Conservation (phyloP, 2,329 filamentous ascomycete genomes). For the Coniochaeta sp. region DNA sequence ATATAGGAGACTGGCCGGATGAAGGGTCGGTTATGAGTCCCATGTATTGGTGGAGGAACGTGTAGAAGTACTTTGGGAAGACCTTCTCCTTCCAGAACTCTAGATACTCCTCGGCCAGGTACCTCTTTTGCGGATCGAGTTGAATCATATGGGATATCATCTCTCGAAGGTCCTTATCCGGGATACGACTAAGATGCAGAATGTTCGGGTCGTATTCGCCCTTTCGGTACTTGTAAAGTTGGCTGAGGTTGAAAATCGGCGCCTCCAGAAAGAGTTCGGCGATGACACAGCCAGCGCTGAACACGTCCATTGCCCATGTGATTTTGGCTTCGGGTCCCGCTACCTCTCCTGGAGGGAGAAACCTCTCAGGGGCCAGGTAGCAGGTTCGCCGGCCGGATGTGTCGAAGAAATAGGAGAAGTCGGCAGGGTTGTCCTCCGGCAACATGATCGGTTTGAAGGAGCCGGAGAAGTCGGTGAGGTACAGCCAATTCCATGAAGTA, state of each 20-base stretch:
- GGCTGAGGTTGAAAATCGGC: conserved; percentile 94
- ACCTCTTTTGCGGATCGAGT: conserved; percentile 82
- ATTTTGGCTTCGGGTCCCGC: conserved; percentile 53
- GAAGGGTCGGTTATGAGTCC: conserved; percentile 87
- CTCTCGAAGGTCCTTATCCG: conserved; percentile 78
- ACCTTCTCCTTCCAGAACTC: conserved; percentile 88
- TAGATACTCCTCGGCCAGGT: conserved; percentile 89
- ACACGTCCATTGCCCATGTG: conserved; percentile 97
- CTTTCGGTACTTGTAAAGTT: conserved; percentile 88
- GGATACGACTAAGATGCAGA: conserved; percentile 75
- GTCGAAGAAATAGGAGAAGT: conserved; percentile 98
- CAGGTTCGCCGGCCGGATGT: conserved; percentile 86
- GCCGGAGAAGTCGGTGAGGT: conserved; percentile 94
- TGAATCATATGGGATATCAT: conserved; percentile 96
- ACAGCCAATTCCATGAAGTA: conserved; percentile 99
- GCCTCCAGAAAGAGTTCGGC: conserved; percentile 92
- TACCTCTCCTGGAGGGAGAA: conserved; percentile 64
- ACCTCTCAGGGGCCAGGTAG: conserved; percentile 91
- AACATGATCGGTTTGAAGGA: conserved; percentile 91
- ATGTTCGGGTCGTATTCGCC: conserved; percentile 87
- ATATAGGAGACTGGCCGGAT: conserved; percentile 66
- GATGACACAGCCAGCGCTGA: conserved; percentile 94
- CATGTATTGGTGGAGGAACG: conserved; percentile 96
- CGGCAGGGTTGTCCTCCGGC: conserved; percentile 92
- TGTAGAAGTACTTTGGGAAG: conserved; percentile 96